phyloP scores from a whole-genome alignment of 805 yeast genomes.

The Pichia eremophila region DNA sequence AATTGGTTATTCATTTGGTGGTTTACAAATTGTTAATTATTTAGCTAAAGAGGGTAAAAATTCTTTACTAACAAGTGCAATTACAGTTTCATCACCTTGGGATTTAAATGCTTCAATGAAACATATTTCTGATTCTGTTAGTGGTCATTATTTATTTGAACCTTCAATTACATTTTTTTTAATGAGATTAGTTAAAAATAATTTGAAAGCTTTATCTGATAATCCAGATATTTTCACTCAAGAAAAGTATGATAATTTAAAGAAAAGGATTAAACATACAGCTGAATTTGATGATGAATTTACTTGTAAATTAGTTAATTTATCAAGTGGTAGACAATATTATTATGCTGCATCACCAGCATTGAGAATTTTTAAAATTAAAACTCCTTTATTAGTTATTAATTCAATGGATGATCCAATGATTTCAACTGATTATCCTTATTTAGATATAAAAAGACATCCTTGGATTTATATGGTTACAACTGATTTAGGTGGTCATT shows the following conservation, averaged over 20 bases:
- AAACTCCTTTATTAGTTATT: constrained; percentile 54
- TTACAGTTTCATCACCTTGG: constrained; percentile 63
- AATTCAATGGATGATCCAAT: constrained; percentile 64
- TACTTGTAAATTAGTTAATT: constrained; percentile 56
- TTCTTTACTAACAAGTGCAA: constrained; percentile 46
- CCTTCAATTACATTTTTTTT: constrained; percentile 34
- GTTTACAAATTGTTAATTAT: constrained; percentile 55
- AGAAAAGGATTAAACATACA: constrained; percentile 31
- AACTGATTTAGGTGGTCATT: constrained; percentile 65
- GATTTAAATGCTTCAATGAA: constrained; percentile 49
- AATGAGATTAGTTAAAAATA: constrained; percentile 35
- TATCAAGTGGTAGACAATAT: constrained; percentile 52
- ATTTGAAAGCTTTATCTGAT: constrained; percentile 27
- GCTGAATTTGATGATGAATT: constrained; percentile 52
- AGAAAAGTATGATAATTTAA: constrained; percentile 23
- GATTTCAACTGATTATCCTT: constrained; percentile 45
- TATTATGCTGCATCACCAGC: constrained; percentile 59
- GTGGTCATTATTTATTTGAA: constrained; percentile 33
- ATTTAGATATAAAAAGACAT: constrained; percentile 37
- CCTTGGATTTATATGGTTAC: constrained; percentile 51
- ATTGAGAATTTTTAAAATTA: constrained; percentile 42
- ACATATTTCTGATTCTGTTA: constrained; percentile 30
- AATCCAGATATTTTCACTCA: constrained; percentile 20
- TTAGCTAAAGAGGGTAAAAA: constrained; percentile 57
- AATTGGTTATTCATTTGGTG: constrained; percentile 68